Conservation (phyloP, 2,329 filamentous ascomycete genomes). For the Microdochium bolleyi region DNA sequence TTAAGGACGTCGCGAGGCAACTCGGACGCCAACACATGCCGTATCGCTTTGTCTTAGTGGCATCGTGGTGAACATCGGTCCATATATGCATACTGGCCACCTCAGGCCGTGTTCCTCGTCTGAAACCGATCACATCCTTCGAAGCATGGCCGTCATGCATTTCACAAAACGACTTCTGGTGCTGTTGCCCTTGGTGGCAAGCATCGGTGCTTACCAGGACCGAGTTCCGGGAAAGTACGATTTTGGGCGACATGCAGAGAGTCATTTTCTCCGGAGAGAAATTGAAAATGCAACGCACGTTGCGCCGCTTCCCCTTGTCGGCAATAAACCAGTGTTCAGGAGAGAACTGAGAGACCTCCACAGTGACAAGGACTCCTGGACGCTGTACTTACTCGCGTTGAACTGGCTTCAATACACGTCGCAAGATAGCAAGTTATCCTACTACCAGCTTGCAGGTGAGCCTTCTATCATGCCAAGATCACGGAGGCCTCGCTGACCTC, state of each 20-base stretch:
- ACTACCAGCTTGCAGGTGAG: conserved; percentile 69
- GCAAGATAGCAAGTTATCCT: conserved; percentile 58
- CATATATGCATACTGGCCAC: background rate
- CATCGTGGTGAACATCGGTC: background rate
- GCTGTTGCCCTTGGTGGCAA: conserved; percentile 2
- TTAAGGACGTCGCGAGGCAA: too few species aligned
- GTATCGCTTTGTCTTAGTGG: too few species aligned
- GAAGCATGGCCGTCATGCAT: background rate
- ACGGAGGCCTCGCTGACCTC: conserved; percentile 1
- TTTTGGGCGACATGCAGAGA: conserved; percentile 38
- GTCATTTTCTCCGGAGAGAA: conserved; percentile 30
- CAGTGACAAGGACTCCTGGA: conserved; percentile 59
- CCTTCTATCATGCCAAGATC: conserved; percentile 13
- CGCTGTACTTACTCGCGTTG: conserved; percentile 68
- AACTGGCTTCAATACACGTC: conserved; percentile 62
- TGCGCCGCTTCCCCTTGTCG: conserved; percentile 28
- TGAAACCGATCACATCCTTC: background rate
- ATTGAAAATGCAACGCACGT: conserved; percentile 25
- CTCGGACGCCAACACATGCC: too few species aligned
- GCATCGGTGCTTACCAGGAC: conserved; percentile 1
- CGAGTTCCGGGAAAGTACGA: conserved; percentile 28
- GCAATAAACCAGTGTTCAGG: conserved; percentile 38
- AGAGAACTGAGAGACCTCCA: conserved; percentile 62
- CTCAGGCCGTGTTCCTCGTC: background rate
- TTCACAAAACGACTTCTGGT: conserved; percentile 3